These are phyloP conservation scores for Entomortierella beljakovae DNA, from an alignment of 192 early-diverging fungal genomes.

Conservation along the genomic window DNA sequence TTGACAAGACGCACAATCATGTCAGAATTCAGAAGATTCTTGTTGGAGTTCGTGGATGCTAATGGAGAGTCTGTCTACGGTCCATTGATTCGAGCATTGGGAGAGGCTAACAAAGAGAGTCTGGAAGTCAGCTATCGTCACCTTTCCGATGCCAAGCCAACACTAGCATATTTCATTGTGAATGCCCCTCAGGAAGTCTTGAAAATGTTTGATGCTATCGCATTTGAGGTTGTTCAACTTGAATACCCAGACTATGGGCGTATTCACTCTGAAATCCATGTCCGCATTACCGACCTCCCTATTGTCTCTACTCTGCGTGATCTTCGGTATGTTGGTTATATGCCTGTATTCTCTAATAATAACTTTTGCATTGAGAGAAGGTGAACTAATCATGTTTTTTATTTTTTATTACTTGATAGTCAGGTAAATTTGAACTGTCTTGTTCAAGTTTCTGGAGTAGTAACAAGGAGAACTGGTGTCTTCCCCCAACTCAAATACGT, in stretches of 20 bases:
- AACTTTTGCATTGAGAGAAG: background rate
- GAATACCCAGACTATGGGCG: conserved; percentile 92
- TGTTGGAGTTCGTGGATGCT: conserved; percentile 87
- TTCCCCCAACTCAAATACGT: conserved; percentile 98
- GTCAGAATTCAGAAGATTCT: conserved; percentile 89
- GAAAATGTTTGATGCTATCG: conserved; percentile 92
- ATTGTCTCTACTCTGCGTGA: conserved; percentile 88
- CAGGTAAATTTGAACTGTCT: conserved; percentile 93
- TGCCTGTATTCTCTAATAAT: background rate
- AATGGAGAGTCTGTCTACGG: conserved; percentile 94
- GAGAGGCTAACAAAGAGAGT: conserved; percentile 82
- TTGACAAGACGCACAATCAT: conserved; percentile 85
- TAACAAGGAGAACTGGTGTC: conserved; percentile 92
- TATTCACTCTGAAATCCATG: conserved; percentile 93
- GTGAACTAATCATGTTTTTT: background rate
- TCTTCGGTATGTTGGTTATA: conserved; percentile 61
- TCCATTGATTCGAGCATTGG: conserved; percentile 88
- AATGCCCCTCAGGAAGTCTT: conserved; percentile 92
- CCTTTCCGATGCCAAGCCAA: conserved; percentile 79
- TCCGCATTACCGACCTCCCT: conserved; percentile 91
- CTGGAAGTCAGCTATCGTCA: conserved; percentile 91
- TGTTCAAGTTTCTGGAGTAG: conserved; percentile 91
- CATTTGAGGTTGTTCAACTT: conserved; percentile 88
- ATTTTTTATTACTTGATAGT: conserved; percentile 43
- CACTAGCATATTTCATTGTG: conserved; percentile 90